Base-by-base conservation (phyloP, 192 early-diverging fungal species). In the Lobosporangium transversale region DNA sequence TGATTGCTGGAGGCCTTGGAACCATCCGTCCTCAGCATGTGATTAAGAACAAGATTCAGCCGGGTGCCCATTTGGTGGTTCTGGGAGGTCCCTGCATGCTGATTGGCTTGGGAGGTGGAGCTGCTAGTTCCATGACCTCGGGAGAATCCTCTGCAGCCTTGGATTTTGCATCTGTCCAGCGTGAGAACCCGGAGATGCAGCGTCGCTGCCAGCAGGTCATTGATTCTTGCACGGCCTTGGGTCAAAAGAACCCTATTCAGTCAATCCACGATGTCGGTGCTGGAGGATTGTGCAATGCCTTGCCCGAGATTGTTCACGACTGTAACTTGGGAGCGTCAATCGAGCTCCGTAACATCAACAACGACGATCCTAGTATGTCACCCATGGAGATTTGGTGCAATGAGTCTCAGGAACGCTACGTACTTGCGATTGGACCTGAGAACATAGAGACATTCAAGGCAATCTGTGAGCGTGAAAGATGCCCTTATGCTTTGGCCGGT, bases 331-430 rank as follows among this genome's bases (percentile, higher is more conserved):
- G 98, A 55, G 97, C 95, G 31, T 57, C 81, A 4, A 94, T 99
- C 78, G 91, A 98, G 84, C 79, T 99, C 31, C 93, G 97, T 35
- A 88, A 93, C 36, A 91, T 99, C 50, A 95, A 93, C 23, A 90
- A 88, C 60, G 96, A 94, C 67, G 98, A 99, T 64, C 85, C 89
- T 12, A 80, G 90, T 52, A 92, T 99, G 93, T 95, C 93, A 50
- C 98, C 98, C n/a, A 98, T 99, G 98, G 98, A 98, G 79, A 97
- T 99, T 48, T 99, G 98, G 98, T 99, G 98, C 84, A 99, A 99
- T 47, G 98, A 99, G 83, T 90, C 94, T 43, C 98, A 99, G 81
- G 98, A 99, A 79, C 91, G 98, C 53, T 99, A 99, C 67, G 98
- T 99, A n/a, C 80, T 97, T 58, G 97, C 97, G 1, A 90, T 99